Evolutionary conservation across 2,329 filamentous ascomycete genomes (phyloP).

Genomic region (Akanthomyces uredinophilus): DNA sequence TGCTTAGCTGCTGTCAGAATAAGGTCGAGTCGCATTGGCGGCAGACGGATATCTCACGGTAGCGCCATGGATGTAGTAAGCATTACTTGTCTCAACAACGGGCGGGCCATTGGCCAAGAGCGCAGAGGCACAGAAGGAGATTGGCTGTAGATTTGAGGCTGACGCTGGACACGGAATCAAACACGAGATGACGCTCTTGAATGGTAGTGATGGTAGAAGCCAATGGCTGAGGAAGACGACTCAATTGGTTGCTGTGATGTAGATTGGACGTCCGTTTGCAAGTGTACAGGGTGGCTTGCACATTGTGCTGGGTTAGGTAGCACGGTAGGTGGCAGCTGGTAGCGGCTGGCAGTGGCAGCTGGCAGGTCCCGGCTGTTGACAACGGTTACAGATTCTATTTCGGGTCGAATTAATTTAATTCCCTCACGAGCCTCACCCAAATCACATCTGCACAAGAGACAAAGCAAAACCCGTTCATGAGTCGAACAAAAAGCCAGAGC

Average conservation of each 20-base stretch:
- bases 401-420: neutral
- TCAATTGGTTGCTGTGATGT: neutral
- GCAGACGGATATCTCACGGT: slow-evolving; percentile 14
- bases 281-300: neutral
- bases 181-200: neutral
- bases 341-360: neutral
- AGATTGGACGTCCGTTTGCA: neutral
- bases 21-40: slow-evolving; percentile 14
- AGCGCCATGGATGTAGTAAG: slow-evolving; percentile 14
- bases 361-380: neutral
- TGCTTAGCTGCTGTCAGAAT: slow-evolving; percentile 13
- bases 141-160: slow-evolving; percentile 1
- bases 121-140: neutral
- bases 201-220: neutral
- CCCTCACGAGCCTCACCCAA: slow-evolving; percentile 1
- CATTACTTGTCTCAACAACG: slow-evolving; percentile 5
- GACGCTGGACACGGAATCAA: neutral
- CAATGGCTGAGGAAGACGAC: neutral
- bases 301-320: neutral
- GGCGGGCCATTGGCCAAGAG: neutral
- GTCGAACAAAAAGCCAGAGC: slow-evolving; percentile 5
- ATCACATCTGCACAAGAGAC: neutral
- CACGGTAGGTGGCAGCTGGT: neutral
- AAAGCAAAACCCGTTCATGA: slow-evolving; percentile 4
- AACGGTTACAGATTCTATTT: slow-evolving; percentile 8